Conservation (phyloP, 208 protist species). For the Leishmania aethiopica region DNA sequence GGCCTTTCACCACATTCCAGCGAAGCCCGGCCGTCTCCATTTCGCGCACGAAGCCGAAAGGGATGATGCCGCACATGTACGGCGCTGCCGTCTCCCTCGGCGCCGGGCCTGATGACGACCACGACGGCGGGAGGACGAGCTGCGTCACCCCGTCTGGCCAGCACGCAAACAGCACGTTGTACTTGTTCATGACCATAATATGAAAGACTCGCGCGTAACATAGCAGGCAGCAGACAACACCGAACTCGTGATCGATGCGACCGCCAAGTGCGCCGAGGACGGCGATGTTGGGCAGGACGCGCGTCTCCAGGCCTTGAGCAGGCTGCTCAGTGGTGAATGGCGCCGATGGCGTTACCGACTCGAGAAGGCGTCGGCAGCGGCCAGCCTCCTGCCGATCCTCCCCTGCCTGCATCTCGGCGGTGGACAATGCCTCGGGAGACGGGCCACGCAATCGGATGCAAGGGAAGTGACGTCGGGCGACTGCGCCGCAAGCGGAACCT, state of each 20-base stretch:
- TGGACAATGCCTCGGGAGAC: slow-evolving; percentile 2
- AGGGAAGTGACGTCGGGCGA: background rate
- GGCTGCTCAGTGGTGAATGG: background rate
- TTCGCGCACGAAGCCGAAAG: slow-evolving; percentile 57
- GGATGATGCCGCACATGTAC: slow-evolving; percentile 62
- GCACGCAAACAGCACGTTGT: slow-evolving; percentile 75
- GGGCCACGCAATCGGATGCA: slow-evolving; percentile 1
- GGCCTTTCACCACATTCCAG: slow-evolving; percentile 73
- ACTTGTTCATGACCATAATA: slow-evolving; percentile 43
- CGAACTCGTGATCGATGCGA: slow-evolving; percentile 81
- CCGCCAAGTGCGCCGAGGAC: slow-evolving; percentile 73
- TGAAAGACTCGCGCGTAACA: slow-evolving; percentile 36
- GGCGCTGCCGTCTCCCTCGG: slow-evolving; percentile 9
- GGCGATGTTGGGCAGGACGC: slow-evolving; percentile 60
- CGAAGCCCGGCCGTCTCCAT: slow-evolving; percentile 73
- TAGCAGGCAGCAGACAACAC: slow-evolving; percentile 36
- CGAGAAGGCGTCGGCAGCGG: slow-evolving; percentile 16
- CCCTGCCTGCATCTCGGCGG: slow-evolving; percentile 10
- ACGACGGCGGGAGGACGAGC: slow-evolving; percentile 13
- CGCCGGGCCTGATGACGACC: slow-evolving; percentile 12
- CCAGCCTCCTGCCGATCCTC: slow-evolving; percentile 11
- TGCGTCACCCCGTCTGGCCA: slow-evolving; percentile 73
- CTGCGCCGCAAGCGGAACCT: background rate
- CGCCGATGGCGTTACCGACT: slow-evolving; percentile 3
- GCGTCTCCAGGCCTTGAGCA: slow-evolving; percentile 15